A percentile compares a stretch with the other conserved stretches of the same genome.
phyloP scores from a whole-genome alignment of 805 yeast species.

The Tetrapisispora nanseiensis region DNA sequence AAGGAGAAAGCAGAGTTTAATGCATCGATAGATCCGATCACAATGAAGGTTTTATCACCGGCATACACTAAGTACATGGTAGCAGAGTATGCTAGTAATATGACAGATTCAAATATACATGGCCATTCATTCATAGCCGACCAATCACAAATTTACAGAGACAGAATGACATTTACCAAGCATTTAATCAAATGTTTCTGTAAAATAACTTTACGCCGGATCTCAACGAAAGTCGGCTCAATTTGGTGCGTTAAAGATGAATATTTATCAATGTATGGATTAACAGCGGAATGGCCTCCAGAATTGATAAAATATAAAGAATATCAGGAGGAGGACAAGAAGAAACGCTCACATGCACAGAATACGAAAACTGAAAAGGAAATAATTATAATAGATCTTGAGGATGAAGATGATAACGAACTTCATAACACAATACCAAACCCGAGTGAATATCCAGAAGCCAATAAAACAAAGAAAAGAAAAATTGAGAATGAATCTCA shows the following conservation, averaged over 20 bases:
- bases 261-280: constrained; percentile 34
- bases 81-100: constrained; percentile 34
- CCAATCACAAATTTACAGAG: constrained; percentile 65
- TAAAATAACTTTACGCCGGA: constrained; percentile 54
- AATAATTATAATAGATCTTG: constrained; percentile 4
- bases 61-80: constrained; percentile 65
- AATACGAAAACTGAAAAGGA: constrained; percentile 10
- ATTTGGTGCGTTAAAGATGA: constrained; percentile 89
- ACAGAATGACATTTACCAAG: constrained; percentile 80
- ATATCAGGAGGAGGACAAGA: constrained; percentile 10
- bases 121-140: constrained; percentile 59
- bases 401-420: constrained; percentile 6
- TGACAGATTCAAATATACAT: constrained; percentile 23
- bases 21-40: constrained; percentile 30
- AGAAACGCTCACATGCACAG: not conserved
- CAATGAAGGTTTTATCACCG: constrained; percentile 33
- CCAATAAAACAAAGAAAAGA: constrained; percentile 8
- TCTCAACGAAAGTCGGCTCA: constrained; percentile 80
- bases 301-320: constrained; percentile 26
- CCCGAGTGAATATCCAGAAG: not conserved
- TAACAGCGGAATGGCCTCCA: constrained; percentile 28
- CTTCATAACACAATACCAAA: constrained; percentile 2
- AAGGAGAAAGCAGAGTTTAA: constrained; percentile 81
- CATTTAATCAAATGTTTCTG: constrained; percentile 83
- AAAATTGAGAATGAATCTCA: constrained; percentile 6